These are phyloP conservation scores for Meyerozyma elateridarum DNA, from an alignment of 1,139 yeast species.

Conservation along the genomic window DNA sequence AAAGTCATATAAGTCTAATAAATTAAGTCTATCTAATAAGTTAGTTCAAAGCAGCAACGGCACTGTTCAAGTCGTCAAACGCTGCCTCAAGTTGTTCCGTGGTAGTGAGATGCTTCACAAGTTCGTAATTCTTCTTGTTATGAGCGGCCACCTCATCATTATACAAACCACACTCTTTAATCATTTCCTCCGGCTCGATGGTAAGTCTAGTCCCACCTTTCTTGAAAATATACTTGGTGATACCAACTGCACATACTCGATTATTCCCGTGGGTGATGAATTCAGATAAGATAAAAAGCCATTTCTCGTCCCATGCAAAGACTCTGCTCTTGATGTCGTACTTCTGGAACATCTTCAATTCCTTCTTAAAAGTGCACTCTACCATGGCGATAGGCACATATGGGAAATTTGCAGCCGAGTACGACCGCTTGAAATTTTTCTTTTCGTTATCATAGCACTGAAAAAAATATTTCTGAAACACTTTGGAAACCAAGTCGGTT, in stretches of 20 bases:
- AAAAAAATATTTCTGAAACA: slow-evolving; percentile 50
- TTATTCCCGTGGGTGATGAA: slow-evolving; percentile 42
- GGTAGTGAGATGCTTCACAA: slow-evolving; percentile 26
- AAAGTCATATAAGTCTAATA: slow-evolving; percentile 1
- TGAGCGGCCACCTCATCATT: slow-evolving; percentile 45
- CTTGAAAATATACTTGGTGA: slow-evolving; percentile 75
- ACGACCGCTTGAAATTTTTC: slow-evolving; percentile 24
- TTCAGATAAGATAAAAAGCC: slow-evolving; percentile 70
- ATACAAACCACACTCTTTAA: slow-evolving; percentile 54
- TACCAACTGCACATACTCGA: slow-evolving; percentile 50
- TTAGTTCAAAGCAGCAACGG: not conserved
- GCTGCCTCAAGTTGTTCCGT: slow-evolving; percentile 28
- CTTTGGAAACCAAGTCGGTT: slow-evolving; percentile 51
- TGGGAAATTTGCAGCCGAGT: slow-evolving; percentile 39
- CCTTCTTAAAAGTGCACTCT: slow-evolving; percentile 62
- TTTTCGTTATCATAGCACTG: slow-evolving; percentile 37
- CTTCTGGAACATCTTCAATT: slow-evolving; percentile 60
- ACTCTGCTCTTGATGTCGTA: slow-evolving; percentile 57
- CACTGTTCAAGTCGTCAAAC: slow-evolving; percentile 7
- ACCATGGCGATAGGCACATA: slow-evolving; percentile 78
- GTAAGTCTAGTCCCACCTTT: slow-evolving; percentile 65
- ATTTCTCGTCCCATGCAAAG: slow-evolving; percentile 82
- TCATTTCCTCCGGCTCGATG: slow-evolving; percentile 56
- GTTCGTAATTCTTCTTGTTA: slow-evolving; percentile 19
- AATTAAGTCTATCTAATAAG: not conserved